Base-by-base conservation (phyloP, 139 green algal genomes). In the Picochlorum costavermella region DNA sequence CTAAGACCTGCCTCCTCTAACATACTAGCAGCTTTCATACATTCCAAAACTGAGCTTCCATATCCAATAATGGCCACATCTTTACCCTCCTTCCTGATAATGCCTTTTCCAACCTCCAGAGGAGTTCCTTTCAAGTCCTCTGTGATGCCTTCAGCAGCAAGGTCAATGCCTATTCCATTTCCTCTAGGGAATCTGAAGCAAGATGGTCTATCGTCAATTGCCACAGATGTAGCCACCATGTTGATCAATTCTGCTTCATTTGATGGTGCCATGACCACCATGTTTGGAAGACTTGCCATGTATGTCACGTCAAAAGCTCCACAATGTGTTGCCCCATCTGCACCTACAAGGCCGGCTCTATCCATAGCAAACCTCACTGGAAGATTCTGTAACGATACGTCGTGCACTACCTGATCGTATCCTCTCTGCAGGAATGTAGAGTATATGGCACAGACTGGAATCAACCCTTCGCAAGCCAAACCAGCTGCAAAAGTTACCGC, bases 301-400 rank as follows among this genome's bases (percentile, higher is more conserved):
- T 89, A 98, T 23, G 92, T 86, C 20, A 96, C 70, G 71, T 98
- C 92, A 78, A 95, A 96, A 14, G 86, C 84, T 37, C 92, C 92
- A 64, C 80, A 88, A 70, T 99, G 94, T 3, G 94, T 99, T 16
- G 94, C 80, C 48, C 94, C 94, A 65, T 99, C 94, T 6, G 94
- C 94, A 25, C 94, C 94, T 23, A 99, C 94, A 40, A 98, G 70
- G 36, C 94, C 94, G 2, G 89, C 94, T 33, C 94, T 85, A 79
- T 99, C 94, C 89, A 99, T 96, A 0, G 87, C 90, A 81, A 99
- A 99, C 20, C 94, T 88, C 30, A 98, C 93, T 75, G 94, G 94
- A 72, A 99, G 81, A 51, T 91, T 96, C 75, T 99, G 94, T 31
- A 99, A 84, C 14, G 84, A 83, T 23, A 98, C 92, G 71, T 98